phyloP scores from a whole-genome alignment of 2,329 filamentous ascomycete genomes.

The Xylariales sp. region DNA sequence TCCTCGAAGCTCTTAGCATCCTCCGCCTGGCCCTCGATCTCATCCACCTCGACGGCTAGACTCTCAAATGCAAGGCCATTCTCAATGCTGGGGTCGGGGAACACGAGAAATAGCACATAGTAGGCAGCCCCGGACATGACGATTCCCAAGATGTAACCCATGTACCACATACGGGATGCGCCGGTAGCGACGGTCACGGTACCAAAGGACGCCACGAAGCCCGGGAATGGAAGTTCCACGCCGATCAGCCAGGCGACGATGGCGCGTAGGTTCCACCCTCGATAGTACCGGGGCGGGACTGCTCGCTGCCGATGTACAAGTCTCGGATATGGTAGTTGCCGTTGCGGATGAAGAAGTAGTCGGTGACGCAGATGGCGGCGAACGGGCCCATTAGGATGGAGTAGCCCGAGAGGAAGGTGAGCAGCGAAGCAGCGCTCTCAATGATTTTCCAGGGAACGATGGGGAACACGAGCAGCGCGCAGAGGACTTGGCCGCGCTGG shows the following conservation, averaged over 20 bases:
- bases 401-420: conserved; percentile 36
- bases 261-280: conserved; percentile 27
- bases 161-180: background rate
- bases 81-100: background rate
- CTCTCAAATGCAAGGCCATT: background rate
- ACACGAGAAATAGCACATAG: background rate
- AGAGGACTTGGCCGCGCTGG: conserved; percentile 33
- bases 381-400: conserved; percentile 36
- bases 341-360: conserved; percentile 30
- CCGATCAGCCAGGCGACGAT: conserved; percentile 21
- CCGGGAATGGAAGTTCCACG: conserved; percentile 12
- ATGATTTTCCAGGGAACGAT: conserved; percentile 38
- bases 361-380: conserved; percentile 25
- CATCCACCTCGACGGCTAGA: no score
- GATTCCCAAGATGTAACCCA: background rate
- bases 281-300: conserved; percentile 23
- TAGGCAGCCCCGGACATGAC: background rate
- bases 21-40: no score
- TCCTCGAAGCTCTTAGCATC: no score
- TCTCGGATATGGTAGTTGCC: conserved; percentile 35
- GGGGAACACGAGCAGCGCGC: conserved; percentile 27
- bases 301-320: conserved; percentile 21
- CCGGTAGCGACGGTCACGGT: background rate
- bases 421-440: conserved; percentile 30
- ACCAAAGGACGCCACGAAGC: background rate